Conservation (phyloP, 148 eudicot species). For the Arbutus unedo region DNA sequence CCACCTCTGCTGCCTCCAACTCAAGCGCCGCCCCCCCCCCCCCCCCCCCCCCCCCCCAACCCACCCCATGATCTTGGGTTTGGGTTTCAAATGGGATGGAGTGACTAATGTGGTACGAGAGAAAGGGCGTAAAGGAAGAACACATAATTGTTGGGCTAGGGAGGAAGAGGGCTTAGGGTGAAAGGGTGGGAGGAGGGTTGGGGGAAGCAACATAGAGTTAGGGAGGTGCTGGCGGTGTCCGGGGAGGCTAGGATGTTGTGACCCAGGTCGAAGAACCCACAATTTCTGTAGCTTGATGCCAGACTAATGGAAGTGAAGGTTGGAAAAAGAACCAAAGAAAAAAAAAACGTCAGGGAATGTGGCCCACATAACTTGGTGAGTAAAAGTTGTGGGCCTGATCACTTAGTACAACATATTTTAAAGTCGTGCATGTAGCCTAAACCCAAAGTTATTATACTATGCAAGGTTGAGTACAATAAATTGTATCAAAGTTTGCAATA, state of each 20-base stretch:
- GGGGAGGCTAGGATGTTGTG: constrained; percentile 1
- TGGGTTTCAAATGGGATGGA: neutral
- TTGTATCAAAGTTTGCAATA: neutral
- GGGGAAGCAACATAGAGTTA: neutral
- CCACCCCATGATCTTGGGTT: neutral
- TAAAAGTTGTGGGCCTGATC: neutral
- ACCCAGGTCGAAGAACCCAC: neutral
- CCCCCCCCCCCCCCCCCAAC: no score
- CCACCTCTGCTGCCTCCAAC: neutral
- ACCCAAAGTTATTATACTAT: neutral
- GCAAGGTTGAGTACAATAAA: neutral
- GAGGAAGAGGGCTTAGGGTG: neutral
- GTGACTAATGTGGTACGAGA: neutral
- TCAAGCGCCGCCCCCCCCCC: no score
- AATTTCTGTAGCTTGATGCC: neutral
- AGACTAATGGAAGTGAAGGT: neutral
- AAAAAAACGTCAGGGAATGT: neutral
- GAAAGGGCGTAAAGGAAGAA: neutral
- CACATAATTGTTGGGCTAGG: neutral
- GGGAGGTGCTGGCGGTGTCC: neutral
- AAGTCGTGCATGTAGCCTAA: neutral
- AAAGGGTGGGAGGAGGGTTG: neutral
- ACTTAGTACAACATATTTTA: neutral
- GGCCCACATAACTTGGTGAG: neutral
- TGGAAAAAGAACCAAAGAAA: neutral